phyloP scores from a whole-genome alignment of 306 rosid genomes.

The Astragalus membranaceus region DNA sequence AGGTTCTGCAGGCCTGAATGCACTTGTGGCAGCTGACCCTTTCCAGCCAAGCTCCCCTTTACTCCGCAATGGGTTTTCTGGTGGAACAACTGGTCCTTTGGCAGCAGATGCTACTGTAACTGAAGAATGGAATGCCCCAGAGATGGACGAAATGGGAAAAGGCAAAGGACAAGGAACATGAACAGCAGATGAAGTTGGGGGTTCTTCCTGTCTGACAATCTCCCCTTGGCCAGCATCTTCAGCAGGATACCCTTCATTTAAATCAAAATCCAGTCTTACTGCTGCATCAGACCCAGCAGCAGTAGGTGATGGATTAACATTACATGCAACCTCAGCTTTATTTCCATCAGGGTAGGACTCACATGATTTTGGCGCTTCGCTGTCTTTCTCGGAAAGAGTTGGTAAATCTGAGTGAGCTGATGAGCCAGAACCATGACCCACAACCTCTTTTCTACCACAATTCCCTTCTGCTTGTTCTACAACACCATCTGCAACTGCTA shows the following conservation, averaged over 20 bases:
- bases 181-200: slow-evolving; percentile 42
- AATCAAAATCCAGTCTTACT: slow-evolving; percentile 76
- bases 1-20: slow-evolving; percentile 94
- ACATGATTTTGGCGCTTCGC: slow-evolving; percentile 21
- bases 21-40: slow-evolving; percentile 97
- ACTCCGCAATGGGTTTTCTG: slow-evolving; percentile 58
- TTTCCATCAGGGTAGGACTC: slow-evolving; percentile 24
- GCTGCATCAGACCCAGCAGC: slow-evolving; percentile 34
- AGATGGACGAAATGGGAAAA: slow-evolving; percentile 48
- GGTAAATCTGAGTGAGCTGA: slow-evolving; percentile 17
- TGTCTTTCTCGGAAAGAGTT: slow-evolving; percentile 12
- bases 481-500: slow-evolving; percentile 18
- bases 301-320: slow-evolving; percentile 18
- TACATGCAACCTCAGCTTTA: slow-evolving; percentile 29
- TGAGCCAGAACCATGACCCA: slow-evolving; percentile 13
- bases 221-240: slow-evolving; percentile 71
- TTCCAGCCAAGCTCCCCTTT: slow-evolving; percentile 91
- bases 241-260: slow-evolving; percentile 76
- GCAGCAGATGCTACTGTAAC: slow-evolving; percentile 88
- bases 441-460: slow-evolving; percentile 17
- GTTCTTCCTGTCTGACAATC: slow-evolving; percentile 38
- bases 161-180: slow-evolving; percentile 54
- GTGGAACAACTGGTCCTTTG: slow-evolving; percentile 73
- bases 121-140: slow-evolving; percentile 64
- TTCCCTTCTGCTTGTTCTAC: slow-evolving; percentile 16